Evolutionary conservation across 1,284 basidiomycete genomes (phyloP), one percentile per base, ranked within the genome.

Genomic region (Butyriboletus pseudospeciosus): DNA sequence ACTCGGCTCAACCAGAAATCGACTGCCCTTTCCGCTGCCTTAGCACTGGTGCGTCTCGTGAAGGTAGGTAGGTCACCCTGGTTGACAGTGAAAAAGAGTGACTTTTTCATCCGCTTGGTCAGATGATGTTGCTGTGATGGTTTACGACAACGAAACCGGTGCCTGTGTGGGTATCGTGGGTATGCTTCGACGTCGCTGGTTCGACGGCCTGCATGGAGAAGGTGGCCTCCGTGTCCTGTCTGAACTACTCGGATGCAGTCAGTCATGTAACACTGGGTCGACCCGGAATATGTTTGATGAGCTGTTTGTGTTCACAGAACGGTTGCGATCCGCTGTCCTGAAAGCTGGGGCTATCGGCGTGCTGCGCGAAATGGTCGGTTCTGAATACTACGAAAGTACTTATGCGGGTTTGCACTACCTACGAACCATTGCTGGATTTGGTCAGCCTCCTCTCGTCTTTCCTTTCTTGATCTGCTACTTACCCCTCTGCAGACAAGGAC

Each of bases 131-230:
- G 58, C 57, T 8, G 10, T 23, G 4, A 44, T 56, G 32, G 49
- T 66, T 7, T 57, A 52, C n/a, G n/a, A 47, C 1, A 40, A 62
- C 10, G n/a, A 48, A 35, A 40, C 40, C 0, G 49, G 57, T 28
- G 57, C 47, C 9, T 37, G 47, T n/a, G 28, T 0, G 28, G 46
- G 47, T 12, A 62, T 68, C 23, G 7, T 66, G n/a, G 20, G 34
- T 13, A 70, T 68, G 66, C 49, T 68, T 40, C 55, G 39, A 36
- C 55, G 57, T 37, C 58, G 63, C 40, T 67, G 68, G 68, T 67
- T 67, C 26, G 66, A 69, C 14, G 63, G 59, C 4, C 16, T 56
- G n/a, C 53, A 47, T 1, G 61, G 65, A 43, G 65, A 69, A 51
- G 68, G 70, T 20, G 67, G 67, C 10, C 47, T 70, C 2, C 53